Base-by-base conservation (phyloP, 106 monocot species). In the Vanilla planifolia region DNA sequence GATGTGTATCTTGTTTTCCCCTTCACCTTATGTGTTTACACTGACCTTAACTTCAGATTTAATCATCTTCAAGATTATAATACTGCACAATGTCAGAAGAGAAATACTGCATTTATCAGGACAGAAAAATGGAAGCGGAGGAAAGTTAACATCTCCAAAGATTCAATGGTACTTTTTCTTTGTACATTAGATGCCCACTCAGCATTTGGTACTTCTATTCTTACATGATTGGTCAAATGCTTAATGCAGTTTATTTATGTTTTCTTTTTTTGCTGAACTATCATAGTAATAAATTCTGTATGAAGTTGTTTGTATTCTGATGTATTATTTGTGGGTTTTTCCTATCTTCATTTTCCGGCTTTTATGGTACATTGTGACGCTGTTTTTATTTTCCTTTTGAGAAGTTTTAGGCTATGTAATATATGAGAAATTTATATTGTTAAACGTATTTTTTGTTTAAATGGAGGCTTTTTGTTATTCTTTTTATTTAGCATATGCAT, bases 111-210 rank as follows among this genome's bases (percentile, higher is more conserved):
- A 56, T 33, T 48, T 7, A 37, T 60, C 66, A 66, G 53, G 43
- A 61, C 51, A 36, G 81, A 76, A 37, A 61, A 71, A 29, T 44
- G 15, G 2, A 90, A 90, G 39, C 53, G 79, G 68, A 85, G 66
- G 70, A 90, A 85, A 51, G 30, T 69, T 60, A 53, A 67, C 59
- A 62, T 42, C 19, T 55, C 35, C 35, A 66, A 81, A 67, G 33
- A 36, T 58, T 20, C 55, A 48, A 20, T 72, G 62, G 68, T 80
- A 73, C 33, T 58, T 68, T 20, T 51, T 9, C 33, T 28, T 28
- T 17, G 41, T 67, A 40, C 37, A 43, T 30, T 51, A 7, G 30
- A 15, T 24, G 7, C 6, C 25, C 27, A 19, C 25, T 32, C 36
- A 51, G 13, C 1, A 21, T 24, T 25, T 51, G 51, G 23, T 66